These are phyloP conservation scores for Metarhizium robertsii DNA, from an alignment of 2,329 filamentous ascomycete genomes.

Conservation along the genomic window DNA sequence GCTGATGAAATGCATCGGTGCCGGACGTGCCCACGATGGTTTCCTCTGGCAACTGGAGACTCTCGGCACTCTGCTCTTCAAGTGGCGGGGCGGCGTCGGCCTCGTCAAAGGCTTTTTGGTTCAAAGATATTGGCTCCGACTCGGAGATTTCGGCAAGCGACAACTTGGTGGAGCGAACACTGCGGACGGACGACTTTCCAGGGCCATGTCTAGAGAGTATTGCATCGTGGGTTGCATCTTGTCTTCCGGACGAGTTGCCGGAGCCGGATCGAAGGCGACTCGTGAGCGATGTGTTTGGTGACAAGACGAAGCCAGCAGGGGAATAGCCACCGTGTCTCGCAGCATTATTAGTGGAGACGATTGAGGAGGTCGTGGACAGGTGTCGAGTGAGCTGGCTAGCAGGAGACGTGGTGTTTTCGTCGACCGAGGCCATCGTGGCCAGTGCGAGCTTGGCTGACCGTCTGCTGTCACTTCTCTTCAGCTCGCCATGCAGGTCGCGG, in stretches of 20 bases:
- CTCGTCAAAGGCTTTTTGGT: slow-evolving; percentile 41
- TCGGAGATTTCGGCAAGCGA: slow-evolving; percentile 49
- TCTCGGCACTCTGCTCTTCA: slow-evolving; percentile 26
- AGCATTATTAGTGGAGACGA: slow-evolving; percentile 57
- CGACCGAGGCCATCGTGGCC: slow-evolving; percentile 14
- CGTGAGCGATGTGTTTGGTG: slow-evolving; percentile 54
- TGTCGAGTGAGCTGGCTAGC: slow-evolving; percentile 28
- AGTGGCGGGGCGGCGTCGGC: slow-evolving; percentile 35
- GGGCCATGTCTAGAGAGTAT: slow-evolving; percentile 41
- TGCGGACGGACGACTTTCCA: slow-evolving; percentile 44
- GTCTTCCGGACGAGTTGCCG: slow-evolving; percentile 32
- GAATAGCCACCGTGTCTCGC: slow-evolving; percentile 64
- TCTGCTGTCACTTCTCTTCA: slow-evolving; percentile 61
- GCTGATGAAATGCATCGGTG: slow-evolving; percentile 24
- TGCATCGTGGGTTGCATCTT: slow-evolving; percentile 31
- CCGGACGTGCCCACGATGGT: slow-evolving; percentile 21
- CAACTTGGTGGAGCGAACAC: slow-evolving; percentile 39
- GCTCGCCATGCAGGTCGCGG: slow-evolving; percentile 59
- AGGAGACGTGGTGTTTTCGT: not conserved
- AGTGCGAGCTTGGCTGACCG: slow-evolving; percentile 52
- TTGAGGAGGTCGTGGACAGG: slow-evolving; percentile 47
- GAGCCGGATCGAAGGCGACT: slow-evolving; percentile 47
- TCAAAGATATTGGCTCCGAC: slow-evolving; percentile 42
- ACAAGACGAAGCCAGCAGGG: slow-evolving; percentile 58
- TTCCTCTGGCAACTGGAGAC: slow-evolving; percentile 16